Conservation (phyloP, 176 grass and related monocot species). For the Paspalum vaginatum region DNA sequence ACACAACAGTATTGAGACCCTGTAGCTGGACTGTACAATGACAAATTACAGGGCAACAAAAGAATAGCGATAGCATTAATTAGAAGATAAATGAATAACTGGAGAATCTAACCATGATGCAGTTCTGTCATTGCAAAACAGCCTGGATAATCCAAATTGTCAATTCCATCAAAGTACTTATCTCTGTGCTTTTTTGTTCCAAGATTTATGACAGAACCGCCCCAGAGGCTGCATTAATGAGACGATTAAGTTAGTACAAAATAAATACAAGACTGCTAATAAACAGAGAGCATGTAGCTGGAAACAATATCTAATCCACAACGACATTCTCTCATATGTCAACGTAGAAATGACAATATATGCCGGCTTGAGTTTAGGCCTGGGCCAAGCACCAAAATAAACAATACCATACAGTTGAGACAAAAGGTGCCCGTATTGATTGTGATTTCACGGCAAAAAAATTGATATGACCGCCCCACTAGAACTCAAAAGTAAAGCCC, state of each 20-base stretch:
- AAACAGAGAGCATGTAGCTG: not conserved
- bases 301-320: not conserved
- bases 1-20: not conserved
- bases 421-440: not conserved
- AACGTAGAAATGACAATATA: not conserved
- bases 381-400: slow-evolving; percentile 4
- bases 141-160: slow-evolving; percentile 94
- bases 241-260: slow-evolving; percentile 25
- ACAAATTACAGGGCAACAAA: slow-evolving; percentile 16
- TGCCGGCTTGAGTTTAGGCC: not conserved
- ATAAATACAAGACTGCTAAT: not conserved
- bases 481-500: slow-evolving; percentile 8
- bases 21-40: not conserved
- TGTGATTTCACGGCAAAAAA: not conserved
- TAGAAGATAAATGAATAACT: not conserved
- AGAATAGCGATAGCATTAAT: not conserved
- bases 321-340: not conserved
- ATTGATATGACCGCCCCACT: not conserved
- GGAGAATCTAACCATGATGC: slow-evolving; percentile 81
- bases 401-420: not conserved
- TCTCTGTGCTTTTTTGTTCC: slow-evolving; percentile 95
- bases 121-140: slow-evolving; percentile 99
- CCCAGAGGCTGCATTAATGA: slow-evolving; percentile 87
- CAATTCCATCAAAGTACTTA: slow-evolving; percentile 84
- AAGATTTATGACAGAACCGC: slow-evolving; percentile 83